phyloP scores from a whole-genome alignment of 257 asterid genomes.

The Rubia yunnanensis region DNA sequence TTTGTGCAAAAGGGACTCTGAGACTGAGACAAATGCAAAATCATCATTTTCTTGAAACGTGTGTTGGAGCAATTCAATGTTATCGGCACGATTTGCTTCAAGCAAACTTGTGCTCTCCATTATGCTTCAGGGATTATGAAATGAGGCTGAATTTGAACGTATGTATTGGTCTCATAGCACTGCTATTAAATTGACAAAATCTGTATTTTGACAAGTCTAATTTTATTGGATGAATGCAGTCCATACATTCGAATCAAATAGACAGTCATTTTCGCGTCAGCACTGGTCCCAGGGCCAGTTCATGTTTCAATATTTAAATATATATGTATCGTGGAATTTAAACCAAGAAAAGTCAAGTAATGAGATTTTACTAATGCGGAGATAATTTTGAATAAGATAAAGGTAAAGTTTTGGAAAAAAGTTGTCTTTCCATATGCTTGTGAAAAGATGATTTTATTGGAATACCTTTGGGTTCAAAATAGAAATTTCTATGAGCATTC shows the following conservation, averaged over 20 bases:
- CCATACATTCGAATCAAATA: background rate
- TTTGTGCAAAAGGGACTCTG: background rate
- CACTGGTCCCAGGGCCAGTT: background rate
- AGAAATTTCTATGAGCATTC: too few species aligned
- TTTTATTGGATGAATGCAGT: background rate
- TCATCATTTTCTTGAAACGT: conserved; percentile 1
- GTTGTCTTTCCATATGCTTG: too few species aligned
- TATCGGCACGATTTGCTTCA: background rate
- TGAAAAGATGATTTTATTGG: too few species aligned
- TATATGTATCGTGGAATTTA: background rate
- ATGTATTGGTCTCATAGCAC: background rate
- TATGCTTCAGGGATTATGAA: background rate
- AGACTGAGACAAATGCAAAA: background rate
- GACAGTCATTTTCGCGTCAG: background rate
- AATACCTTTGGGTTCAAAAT: too few species aligned
- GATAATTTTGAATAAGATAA: too few species aligned
- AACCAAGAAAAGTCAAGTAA: background rate
- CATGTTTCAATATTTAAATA: background rate
- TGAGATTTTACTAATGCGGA: background rate
- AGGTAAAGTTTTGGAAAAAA: too few species aligned
- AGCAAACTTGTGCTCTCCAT: background rate
- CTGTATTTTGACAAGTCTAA: background rate
- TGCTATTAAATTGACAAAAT: background rate
- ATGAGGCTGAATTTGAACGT: too few species aligned
- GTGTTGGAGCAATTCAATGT: background rate